phyloP scores from a whole-genome alignment of 371 early-diverging fungal species.

The Apophysomyces sp. region DNA sequence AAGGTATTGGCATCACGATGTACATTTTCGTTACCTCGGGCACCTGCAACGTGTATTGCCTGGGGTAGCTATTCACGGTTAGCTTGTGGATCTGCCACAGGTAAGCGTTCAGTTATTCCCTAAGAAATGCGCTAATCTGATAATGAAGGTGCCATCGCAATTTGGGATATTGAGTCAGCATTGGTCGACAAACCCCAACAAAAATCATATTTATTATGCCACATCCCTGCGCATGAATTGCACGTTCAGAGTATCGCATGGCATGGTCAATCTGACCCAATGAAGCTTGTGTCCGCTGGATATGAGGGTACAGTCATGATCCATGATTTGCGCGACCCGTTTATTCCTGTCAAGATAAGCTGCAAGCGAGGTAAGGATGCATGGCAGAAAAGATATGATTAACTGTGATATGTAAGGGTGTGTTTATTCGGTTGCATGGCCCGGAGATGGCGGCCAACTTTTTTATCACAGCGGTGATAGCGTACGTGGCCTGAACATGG shows the following conservation, averaged over 20 bases:
- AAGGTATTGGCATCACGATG: slow-evolving; percentile 12
- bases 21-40: slow-evolving; percentile 10
- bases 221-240: slow-evolving; percentile 4
- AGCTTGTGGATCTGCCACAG: slow-evolving; percentile 27
- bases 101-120: slow-evolving; percentile 3
- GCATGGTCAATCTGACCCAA: slow-evolving; percentile 15
- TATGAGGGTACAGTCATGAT: slow-evolving; percentile 8
- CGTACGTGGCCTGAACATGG: background rate
- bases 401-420: background rate
- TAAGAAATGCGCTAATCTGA: background rate
- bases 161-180: slow-evolving; percentile 27
- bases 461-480: slow-evolving; percentile 11
- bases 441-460: background rate
- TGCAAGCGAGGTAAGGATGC: slow-evolving; percentile 15
- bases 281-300: slow-evolving; percentile 9
- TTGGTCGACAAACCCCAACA: background rate
- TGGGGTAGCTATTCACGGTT: slow-evolving; percentile 27
- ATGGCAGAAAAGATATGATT: background rate
- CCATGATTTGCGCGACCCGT: slow-evolving; percentile 12
- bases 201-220: background rate
- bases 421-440: slow-evolving; percentile 9
- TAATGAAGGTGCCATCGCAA: slow-evolving; percentile 14
- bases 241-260: slow-evolving; percentile 14
- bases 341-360: background rate
- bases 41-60: slow-evolving; percentile 7